Conservation (phyloP, 2,329 filamentous ascomycete species). For the Pseudocercospora crystallina region DNA sequence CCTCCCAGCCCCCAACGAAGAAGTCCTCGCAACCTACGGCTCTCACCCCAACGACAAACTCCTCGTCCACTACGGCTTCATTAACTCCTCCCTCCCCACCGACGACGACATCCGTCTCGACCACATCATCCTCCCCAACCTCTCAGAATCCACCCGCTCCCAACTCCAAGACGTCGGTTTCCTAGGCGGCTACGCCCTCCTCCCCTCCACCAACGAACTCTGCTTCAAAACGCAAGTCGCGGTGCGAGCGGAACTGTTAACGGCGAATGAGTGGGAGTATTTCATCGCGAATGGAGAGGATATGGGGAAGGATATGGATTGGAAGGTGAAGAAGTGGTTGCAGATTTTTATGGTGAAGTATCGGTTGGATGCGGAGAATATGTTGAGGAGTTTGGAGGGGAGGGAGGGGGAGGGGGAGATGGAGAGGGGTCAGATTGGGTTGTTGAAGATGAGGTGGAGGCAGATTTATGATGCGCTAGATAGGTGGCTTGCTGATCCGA, state of each 20-base stretch:
- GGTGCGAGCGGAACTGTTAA: constrained; percentile 38
- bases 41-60: constrained; percentile 71
- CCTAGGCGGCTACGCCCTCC: constrained; percentile 38
- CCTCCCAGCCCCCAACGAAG: constrained; percentile 34
- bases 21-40: constrained; percentile 70
- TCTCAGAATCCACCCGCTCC: constrained; percentile 33
- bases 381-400: constrained; percentile 11
- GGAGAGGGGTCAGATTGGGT: constrained; percentile 14
- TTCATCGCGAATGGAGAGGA: constrained; percentile 38
- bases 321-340: constrained; percentile 27
- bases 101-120: constrained; percentile 46
- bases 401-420: constrained; percentile 3
- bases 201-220: constrained; percentile 32
- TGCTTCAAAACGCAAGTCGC: constrained; percentile 50
- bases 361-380: constrained; percentile 25
- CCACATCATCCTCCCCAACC: constrained; percentile 40
- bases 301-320: constrained; percentile 30
- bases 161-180: constrained; percentile 46
- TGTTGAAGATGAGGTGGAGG: constrained; percentile 36
- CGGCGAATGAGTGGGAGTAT: constrained; percentile 39
- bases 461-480: constrained; percentile 35
- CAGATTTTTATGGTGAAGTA: constrained; percentile 20
- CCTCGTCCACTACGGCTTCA: constrained; percentile 64
- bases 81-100: constrained; percentile 28
- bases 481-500: background rate